Conservation (phyloP, 2,329 filamentous ascomycete genomes). For the Tolypocladium paradoxum region DNA sequence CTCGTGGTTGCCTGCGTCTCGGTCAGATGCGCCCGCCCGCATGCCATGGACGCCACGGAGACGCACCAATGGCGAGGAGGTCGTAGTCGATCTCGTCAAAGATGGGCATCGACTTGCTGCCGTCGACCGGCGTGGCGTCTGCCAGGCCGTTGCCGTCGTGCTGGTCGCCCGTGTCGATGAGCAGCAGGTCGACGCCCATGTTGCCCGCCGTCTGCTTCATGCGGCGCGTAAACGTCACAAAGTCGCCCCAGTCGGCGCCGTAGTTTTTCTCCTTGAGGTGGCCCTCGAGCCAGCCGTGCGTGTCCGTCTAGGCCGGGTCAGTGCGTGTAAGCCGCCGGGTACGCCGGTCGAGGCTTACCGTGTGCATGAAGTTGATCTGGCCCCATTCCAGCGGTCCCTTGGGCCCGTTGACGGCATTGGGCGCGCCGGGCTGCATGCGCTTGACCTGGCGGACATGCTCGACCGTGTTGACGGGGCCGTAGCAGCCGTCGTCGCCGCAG, state of each 20-base stretch:
- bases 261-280: conserved; percentile 53
- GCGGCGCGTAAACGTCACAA: conserved; percentile 46
- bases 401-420: conserved; percentile 30
- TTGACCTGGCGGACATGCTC: conserved; percentile 36
- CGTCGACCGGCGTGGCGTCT: conserved; percentile 48
- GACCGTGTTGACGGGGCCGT: conserved; percentile 27
- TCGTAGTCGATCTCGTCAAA: conserved; percentile 32
- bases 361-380: conserved; percentile 52
- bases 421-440: conserved; percentile 36
- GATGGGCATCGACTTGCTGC: conserved; percentile 37
- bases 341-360: conserved; percentile 16
- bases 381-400: conserved; percentile 45
- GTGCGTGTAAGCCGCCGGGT: neutral
- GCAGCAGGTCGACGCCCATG: conserved; percentile 46
- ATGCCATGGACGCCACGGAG: too few relatives aligned
- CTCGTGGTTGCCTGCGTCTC: conserved; percentile 44
- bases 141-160: conserved; percentile 55
- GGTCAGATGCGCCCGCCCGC: neutral
- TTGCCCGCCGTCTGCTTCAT: conserved; percentile 48
- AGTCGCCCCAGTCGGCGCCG: conserved; percentile 57
- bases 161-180: conserved; percentile 55
- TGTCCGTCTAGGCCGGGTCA: conserved; percentile 33
- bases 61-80: conserved; percentile 28
- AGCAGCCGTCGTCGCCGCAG: conserved; percentile 27
- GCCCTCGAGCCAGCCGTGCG: conserved; percentile 50